Evolutionary conservation across 2,329 filamentous ascomycete genomes (phyloP), one percentile per base, ranked within the genome.

Genomic region (Beauveria sp.): DNA sequence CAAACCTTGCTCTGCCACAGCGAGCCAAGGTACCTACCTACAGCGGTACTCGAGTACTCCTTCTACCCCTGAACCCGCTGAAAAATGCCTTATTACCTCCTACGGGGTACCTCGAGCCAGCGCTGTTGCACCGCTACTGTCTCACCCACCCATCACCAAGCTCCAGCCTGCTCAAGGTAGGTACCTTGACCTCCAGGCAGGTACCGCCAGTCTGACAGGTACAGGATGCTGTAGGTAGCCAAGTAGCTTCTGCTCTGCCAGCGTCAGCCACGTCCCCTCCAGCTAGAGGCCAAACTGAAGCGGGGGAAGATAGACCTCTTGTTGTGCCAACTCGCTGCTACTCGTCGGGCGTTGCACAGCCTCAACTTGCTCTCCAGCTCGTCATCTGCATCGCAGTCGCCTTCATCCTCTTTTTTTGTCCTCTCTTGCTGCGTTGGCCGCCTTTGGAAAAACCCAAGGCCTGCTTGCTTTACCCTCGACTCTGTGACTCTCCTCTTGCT

Each of bases 301-400:
- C 56, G 48, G 56, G 48, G 49, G 58, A 53, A 24, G 34, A 38
- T 38, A 43, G 24, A 52, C 31, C 16, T 28, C 24, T 60, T 20
- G 31, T 14, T 28, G 48, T 60, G 46, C 38, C 57, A 52, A 24
- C 40, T 60, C 24, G 49, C 48, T 45, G 26, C 34, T 52, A 52
- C 26, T 40, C 38, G 57, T 60, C 59, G 59, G 51, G 59, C 50
- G 50, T 49, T 57, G 60, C 60, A 62, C 60, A 62, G 60, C 60
- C 60, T 62, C 60, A 62, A 52, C 60, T 50, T 56, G 57, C 46
- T 46, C 60, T 58, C 53, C 48, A 52, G 60, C 48, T 62, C 46
- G 60, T 52, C 53, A 62, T 62, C 60, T 51, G 28, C 43, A 48
- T 51, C 22, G 60, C 45, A 34, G 40, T 40, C 60, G 34, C 20